phyloP scores from a whole-genome alignment of 352 stramenopile species.

The Blastocystis sp. region DNA sequence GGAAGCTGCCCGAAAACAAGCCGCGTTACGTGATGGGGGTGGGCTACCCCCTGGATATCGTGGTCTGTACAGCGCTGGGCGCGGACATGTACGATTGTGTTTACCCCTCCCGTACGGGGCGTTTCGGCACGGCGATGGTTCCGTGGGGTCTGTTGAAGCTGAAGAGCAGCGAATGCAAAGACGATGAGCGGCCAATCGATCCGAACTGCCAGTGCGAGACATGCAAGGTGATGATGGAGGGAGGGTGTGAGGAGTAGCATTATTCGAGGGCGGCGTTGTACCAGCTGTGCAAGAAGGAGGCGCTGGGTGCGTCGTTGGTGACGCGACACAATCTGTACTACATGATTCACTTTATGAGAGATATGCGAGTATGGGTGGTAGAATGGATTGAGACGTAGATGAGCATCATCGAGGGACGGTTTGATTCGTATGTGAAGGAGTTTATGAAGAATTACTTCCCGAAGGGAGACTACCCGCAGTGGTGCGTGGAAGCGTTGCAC shows the following conservation, averaged over 20 bases:
- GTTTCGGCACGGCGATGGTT: slow-evolving; percentile 89
- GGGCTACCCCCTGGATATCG: slow-evolving; percentile 91
- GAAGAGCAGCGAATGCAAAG: slow-evolving; percentile 76
- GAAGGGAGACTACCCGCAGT: slow-evolving; percentile 75
- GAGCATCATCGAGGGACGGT: slow-evolving; percentile 78
- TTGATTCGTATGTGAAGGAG: slow-evolving; percentile 78
- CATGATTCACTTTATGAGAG: slow-evolving; percentile 80
- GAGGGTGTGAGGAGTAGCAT: slow-evolving; percentile 67
- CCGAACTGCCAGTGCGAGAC: slow-evolving; percentile 78
- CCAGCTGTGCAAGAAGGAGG: slow-evolving; percentile 79
- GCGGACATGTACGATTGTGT: slow-evolving; percentile 97
- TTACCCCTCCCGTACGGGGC: slow-evolving; percentile 89
- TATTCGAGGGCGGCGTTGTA: slow-evolving; percentile 79
- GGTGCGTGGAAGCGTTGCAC: slow-evolving; percentile 77
- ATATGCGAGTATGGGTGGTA: slow-evolving; percentile 72
- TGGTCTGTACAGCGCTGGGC: slow-evolving; percentile 90
- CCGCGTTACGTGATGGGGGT: slow-evolving; percentile 96
- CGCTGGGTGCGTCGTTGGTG: slow-evolving; percentile 77
- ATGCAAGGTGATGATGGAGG: slow-evolving; percentile 72
- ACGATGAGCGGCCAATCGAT: slow-evolving; percentile 77
- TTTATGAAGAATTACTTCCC: slow-evolving; percentile 81
- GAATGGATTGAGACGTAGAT: slow-evolving; percentile 68
- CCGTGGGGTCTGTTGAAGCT: slow-evolving; percentile 78
- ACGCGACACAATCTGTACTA: slow-evolving; percentile 83
- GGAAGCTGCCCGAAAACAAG: slow-evolving; percentile 84